Evolutionary conservation across 2,329 filamentous ascomycete species (phyloP).

Genomic region (Colletotrichum sp.): DNA sequence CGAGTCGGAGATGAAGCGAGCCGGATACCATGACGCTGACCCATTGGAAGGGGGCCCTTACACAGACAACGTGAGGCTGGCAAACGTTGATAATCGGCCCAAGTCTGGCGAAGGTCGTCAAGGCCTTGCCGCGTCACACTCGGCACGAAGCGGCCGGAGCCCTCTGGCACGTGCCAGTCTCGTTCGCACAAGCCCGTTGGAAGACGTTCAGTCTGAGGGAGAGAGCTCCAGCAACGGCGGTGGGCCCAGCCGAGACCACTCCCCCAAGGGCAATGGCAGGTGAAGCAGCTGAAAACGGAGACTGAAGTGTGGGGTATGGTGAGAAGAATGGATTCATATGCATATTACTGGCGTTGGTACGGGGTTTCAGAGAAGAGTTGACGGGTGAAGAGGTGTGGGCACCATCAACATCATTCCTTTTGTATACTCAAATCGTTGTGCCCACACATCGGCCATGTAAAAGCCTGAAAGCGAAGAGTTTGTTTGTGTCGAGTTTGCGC

Average conservation of each 20-base stretch:
- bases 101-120: constrained; percentile 25
- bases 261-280: not conserved
- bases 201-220: constrained; percentile 34
- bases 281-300: not conserved
- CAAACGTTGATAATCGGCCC: constrained; percentile 26
- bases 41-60: constrained; percentile 2
- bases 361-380: not conserved
- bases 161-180: constrained; percentile 42
- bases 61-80: constrained; percentile 22
- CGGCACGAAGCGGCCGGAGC: constrained; percentile 37
- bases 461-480: not conserved
- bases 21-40: constrained; percentile 8
- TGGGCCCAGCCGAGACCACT: constrained; percentile 7
- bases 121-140: constrained; percentile 21
- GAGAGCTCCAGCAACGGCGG: constrained; percentile 24
- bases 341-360: not conserved
- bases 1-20: constrained; percentile 38
- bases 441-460: not conserved
- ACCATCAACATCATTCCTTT: not conserved
- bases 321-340: not conserved
- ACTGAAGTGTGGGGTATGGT: not conserved
- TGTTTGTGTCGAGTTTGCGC: not conserved
- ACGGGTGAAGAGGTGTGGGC: not conserved
- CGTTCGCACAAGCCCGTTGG: constrained; percentile 30
- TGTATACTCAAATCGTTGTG: not conserved